Evolutionary conservation across 768 basidiomycete genomes (phyloP).

Genomic region (Pleurotus djamor): DNA sequence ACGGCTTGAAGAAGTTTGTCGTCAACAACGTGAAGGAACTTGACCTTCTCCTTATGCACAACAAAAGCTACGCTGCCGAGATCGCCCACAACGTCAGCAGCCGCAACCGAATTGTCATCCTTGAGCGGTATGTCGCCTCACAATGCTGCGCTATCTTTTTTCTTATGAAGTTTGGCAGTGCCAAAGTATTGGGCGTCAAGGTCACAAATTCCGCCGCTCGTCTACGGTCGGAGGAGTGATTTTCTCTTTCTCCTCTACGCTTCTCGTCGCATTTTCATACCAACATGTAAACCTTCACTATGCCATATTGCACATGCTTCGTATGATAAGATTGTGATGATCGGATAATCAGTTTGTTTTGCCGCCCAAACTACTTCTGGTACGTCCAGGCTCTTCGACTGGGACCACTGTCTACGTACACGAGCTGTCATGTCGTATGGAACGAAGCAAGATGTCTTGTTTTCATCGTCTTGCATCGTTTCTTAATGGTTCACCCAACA

Average conservation of each 20-base stretch:
- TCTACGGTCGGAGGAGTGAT: constrained; percentile 91
- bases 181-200: constrained; percentile 86
- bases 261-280: constrained; percentile 26
- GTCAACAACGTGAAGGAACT: constrained; percentile 93
- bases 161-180: constrained; percentile 47
- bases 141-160: neutral
- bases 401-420: no score
- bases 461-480: constrained; percentile 26
- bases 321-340: neutral
- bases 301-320: constrained; percentile 47
- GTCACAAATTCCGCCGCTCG: constrained; percentile 92
- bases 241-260: constrained; percentile 21
- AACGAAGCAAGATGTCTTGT: neutral
- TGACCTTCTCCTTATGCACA: constrained; percentile 97
- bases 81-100: constrained; percentile 96
- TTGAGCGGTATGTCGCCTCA: constrained; percentile 68
- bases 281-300: constrained; percentile 52
- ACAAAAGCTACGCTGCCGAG: constrained; percentile 93
- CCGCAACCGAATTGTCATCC: constrained; percentile 88
- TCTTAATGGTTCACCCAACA: constrained; percentile 92
- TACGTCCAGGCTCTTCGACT: no score
- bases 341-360: neutral
- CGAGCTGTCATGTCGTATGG: neutral
- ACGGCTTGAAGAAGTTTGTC: constrained; percentile 93
- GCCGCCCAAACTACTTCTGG: neutral